A percentile compares a stretch with the other conserved stretches of the same genome.
Conservation (phyloP, 371 early-diverging fungal genomes). For the Polyrhizophydium stewartii region DNA sequence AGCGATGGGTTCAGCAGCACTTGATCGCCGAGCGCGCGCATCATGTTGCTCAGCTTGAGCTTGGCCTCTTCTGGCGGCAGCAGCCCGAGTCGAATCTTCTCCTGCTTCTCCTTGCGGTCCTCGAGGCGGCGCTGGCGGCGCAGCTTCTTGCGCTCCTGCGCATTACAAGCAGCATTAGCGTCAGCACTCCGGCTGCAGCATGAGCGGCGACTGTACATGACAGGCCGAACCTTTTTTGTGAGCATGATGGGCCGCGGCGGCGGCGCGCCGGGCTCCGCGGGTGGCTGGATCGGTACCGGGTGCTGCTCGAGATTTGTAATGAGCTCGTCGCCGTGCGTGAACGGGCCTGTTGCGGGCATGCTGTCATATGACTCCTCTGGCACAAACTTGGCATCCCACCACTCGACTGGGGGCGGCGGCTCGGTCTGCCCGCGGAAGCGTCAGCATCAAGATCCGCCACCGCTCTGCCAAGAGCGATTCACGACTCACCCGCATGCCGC, state of each 20-base stretch:
- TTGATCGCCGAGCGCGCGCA: conserved; percentile 87
- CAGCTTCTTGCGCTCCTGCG: conserved; percentile 81
- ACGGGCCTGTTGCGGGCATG: conserved; percentile 28
- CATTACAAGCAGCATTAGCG: neutral
- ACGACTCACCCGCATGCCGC: conserved; percentile 59
- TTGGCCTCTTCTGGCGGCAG: conserved; percentile 91
- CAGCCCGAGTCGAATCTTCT: conserved; percentile 89
- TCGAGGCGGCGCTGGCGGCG: conserved; percentile 85
- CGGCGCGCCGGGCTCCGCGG: conserved; percentile 59
- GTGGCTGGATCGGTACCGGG: conserved; percentile 85
- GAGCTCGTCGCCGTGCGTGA: conserved; percentile 45
- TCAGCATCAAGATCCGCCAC: neutral
- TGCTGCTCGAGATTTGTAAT: conserved; percentile 87
- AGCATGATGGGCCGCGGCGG: conserved; percentile 76
- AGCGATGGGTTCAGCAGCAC: conserved; percentile 91
- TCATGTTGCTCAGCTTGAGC: conserved; percentile 87
- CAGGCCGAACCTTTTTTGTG: conserved; percentile 64
- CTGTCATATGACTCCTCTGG: conserved; percentile 68
- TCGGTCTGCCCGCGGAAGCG: conserved; percentile 34
- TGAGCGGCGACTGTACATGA: neutral
- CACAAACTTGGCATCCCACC: conserved; percentile 93
- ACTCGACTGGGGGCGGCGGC: conserved; percentile 81
- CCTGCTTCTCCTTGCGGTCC: conserved; percentile 86
- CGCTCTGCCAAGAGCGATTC: neutral
- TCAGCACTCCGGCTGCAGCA: neutral